Conservation (phyloP, 2,329 filamentous ascomycete genomes). For the Fusarium xyrophilum region DNA sequence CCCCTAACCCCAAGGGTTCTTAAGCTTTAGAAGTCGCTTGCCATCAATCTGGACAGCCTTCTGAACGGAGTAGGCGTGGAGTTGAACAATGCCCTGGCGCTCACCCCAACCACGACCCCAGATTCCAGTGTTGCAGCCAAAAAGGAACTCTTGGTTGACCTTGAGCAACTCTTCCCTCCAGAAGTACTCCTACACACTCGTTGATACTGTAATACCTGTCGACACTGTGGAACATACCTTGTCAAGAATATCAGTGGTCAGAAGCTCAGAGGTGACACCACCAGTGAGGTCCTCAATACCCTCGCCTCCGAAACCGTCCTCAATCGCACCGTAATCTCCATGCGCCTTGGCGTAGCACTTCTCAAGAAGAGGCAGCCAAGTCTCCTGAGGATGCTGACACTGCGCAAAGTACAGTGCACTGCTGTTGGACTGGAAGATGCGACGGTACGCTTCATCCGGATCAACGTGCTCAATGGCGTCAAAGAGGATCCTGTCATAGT, state of each 20-base stretch:
- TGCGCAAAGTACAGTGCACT: conserved; percentile 79
- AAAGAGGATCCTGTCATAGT: conserved; percentile 55
- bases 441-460: conserved; percentile 67
- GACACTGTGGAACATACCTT: conserved; percentile 58
- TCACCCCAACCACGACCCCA: conserved; percentile 46
- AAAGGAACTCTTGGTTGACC: conserved; percentile 79
- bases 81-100: conserved; percentile 63
- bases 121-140: conserved; percentile 63
- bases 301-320: conserved; percentile 72
- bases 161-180: conserved; percentile 80
- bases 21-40: conserved; percentile 68
- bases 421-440: conserved; percentile 75
- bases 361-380: conserved; percentile 79
- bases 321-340: conserved; percentile 77
- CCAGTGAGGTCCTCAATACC: conserved; percentile 68
- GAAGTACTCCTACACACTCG: conserved; percentile 56
- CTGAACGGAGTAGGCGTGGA: conserved; percentile 69
- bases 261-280: conserved; percentile 71
- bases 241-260: conserved; percentile 73
- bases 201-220: background rate
- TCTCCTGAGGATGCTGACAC: conserved; percentile 77
- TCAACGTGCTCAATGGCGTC: conserved; percentile 56
- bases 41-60: conserved; percentile 63
- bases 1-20: conserved; percentile 80
- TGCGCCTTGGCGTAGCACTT: conserved; percentile 85